Percentiles rank a stretch among this genome's conserved stretches.
Evolutionary conservation across 2,329 filamentous ascomycete species (phyloP).

Genomic region (Aspergillus ochraceoroseus): DNA sequence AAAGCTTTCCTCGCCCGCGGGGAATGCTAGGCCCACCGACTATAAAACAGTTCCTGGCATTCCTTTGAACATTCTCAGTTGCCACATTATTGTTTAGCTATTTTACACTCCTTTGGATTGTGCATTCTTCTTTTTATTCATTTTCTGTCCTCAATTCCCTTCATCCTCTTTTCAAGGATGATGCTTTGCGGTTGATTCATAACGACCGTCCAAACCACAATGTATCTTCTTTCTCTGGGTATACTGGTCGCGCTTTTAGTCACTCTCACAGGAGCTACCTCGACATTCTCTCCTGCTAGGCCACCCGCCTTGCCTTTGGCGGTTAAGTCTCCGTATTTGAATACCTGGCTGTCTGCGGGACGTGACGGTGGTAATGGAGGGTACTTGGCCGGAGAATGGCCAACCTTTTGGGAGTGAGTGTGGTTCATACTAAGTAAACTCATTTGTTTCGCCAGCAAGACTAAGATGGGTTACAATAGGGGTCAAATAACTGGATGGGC

Average conservation of each 20-base stretch:
- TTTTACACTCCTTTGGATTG: constrained; percentile 7
- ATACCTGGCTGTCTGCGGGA: constrained; percentile 62
- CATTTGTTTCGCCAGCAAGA: too few relatives aligned
- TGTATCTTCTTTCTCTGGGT: constrained; percentile 28
- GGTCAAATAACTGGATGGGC: constrained; percentile 60
- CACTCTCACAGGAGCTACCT: constrained; percentile 32
- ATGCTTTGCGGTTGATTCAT: constrained; percentile 23
- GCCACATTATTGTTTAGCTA: constrained; percentile 12
- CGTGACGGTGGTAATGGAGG: constrained; percentile 60
- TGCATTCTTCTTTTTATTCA: background rate
- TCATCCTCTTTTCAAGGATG: constrained; percentile 8
- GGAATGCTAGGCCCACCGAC: constrained; percentile 21
- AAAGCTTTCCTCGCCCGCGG: constrained; percentile 11
- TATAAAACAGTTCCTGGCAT: constrained; percentile 31
- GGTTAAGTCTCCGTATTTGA: constrained; percentile 70
- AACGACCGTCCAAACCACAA: constrained; percentile 21
- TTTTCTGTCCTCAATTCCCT: background rate
- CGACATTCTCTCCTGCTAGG: constrained; percentile 59
- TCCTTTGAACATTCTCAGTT: constrained; percentile 27
- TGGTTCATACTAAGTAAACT: background rate
- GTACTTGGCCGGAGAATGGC: constrained; percentile 64
- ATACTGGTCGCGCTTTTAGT: constrained; percentile 25
- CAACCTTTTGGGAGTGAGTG: constrained; percentile 63
- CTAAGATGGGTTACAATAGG: too few relatives aligned
- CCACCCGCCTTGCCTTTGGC: constrained; percentile 67